Evolutionary conservation across 2,329 filamentous ascomycete genomes (phyloP).

Genomic region (Monosporascus ibericus): DNA sequence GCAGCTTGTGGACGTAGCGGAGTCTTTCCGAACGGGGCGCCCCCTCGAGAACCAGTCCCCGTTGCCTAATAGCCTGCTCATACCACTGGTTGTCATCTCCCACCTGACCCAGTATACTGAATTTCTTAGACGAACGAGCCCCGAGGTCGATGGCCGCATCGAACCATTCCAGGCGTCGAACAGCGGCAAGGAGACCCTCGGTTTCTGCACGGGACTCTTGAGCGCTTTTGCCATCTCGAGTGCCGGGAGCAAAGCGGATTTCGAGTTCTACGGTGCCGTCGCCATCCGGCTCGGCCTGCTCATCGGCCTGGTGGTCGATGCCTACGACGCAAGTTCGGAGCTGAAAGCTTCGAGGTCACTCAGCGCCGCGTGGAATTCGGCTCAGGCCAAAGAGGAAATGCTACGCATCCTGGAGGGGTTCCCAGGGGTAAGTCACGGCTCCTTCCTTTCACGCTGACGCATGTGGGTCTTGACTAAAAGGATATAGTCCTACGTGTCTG

Average conservation of each 20-base stretch:
- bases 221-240: conserved; percentile 30
- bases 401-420: conserved; percentile 6
- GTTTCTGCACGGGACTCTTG: conserved; percentile 35
- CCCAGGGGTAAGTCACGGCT: conserved; percentile 6
- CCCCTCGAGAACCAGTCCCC: conserved; percentile 7
- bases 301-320: conserved; percentile 31
- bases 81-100: conserved; percentile 30
- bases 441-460: conserved; percentile 5
- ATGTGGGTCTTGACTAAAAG: conserved; percentile 1
- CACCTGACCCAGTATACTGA: conserved; percentile 21
- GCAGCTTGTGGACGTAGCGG: conserved; percentile 9
- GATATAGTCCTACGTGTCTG: conserved; percentile 18
- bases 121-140: conserved; percentile 3
- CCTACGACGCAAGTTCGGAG: conserved; percentile 18
- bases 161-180: conserved; percentile 3
- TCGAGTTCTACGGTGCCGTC: conserved; percentile 29
- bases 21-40: conserved; percentile 8
- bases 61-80: conserved; percentile 21
- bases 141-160: neutral
- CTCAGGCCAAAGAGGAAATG: conserved; percentile 11
- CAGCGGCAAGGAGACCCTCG: conserved; percentile 20
- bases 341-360: conserved; percentile 9
- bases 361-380: conserved; percentile 19
- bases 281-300: conserved; percentile 33
- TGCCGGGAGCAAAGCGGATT: conserved; percentile 17